Conservation (phyloP, 257 asterid genomes). For the Solanum chiquidenum region DNA sequence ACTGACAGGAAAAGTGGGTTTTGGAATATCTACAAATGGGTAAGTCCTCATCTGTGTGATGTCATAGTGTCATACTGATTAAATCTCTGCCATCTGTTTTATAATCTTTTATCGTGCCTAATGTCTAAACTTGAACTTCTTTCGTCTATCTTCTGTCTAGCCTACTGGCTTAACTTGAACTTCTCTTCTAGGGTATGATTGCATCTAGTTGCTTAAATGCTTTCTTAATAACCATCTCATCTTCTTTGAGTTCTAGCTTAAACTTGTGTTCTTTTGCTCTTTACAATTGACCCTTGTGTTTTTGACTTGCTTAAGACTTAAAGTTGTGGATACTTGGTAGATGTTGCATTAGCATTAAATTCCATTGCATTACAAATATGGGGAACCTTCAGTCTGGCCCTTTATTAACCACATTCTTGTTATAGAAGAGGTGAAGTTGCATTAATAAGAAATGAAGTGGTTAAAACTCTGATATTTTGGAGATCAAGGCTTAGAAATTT, state of each 20-base stretch:
- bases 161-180: neutral
- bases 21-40: constrained; percentile 98
- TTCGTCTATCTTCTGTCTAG: neutral
- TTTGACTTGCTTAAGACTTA: neutral
- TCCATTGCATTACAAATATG: neutral
- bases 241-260: neutral
- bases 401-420: neutral
- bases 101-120: neutral
- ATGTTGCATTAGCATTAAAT: neutral
- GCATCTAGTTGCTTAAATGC: neutral
- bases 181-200: neutral
- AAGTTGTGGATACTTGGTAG: neutral
- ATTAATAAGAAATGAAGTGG: neutral
- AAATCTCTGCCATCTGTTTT: neutral
- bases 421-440: neutral
- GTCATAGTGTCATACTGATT: neutral
- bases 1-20: constrained; percentile 84
- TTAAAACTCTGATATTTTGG: neutral
- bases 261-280: neutral
- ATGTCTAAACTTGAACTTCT: neutral
- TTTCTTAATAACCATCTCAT: neutral
- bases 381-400: neutral
- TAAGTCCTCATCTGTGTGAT: constrained; percentile 14
- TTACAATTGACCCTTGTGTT: neutral
- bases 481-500: neutral